Conservation (phyloP, 2,329 filamentous ascomycete species). For the Pseudophaeomoniella oleicola region DNA sequence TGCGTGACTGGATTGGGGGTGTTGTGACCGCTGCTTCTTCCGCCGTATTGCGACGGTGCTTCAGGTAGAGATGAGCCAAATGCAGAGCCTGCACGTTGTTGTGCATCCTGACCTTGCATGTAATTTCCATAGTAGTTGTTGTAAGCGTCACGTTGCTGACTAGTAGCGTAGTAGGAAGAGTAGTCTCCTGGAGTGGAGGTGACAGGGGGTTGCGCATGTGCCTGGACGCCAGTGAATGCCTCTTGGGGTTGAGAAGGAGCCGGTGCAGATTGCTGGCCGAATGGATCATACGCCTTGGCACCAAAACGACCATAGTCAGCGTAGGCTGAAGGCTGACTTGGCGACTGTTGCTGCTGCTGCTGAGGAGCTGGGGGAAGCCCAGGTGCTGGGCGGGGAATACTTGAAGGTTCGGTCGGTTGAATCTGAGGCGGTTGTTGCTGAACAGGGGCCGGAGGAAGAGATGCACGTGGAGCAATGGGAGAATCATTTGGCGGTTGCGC, state of each 20-base stretch:
- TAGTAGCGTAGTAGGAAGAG: conserved; percentile 68
- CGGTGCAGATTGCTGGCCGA: conserved; percentile 18
- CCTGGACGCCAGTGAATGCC: conserved; percentile 44
- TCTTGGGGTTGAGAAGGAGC: conserved; percentile 51
- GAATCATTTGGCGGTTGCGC: conserved; percentile 88
- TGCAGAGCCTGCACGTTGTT: conserved; percentile 63
- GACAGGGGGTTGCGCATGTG: conserved; percentile 45
- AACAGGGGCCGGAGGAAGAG: conserved; percentile 59
- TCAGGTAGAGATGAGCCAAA: conserved; percentile 51
- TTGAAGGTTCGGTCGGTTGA: conserved; percentile 37
- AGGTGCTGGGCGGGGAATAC: conserved; percentile 44
- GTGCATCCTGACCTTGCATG: conserved; percentile 60
- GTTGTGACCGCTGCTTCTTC: conserved; percentile 75
- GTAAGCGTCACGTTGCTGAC: conserved; percentile 59
- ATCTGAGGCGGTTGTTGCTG: conserved; percentile 22
- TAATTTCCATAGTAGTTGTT: conserved; percentile 55
- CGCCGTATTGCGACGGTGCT: conserved; percentile 43
- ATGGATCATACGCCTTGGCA: conserved; percentile 40
- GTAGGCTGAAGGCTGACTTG: conserved; percentile 29
- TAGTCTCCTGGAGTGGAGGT: conserved; percentile 68
- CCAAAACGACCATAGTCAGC: conserved; percentile 40
- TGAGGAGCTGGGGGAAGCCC: conserved; percentile 47
- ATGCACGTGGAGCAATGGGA: conserved; percentile 71
- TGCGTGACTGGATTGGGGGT: conserved; percentile 68
- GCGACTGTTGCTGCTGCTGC: conserved; percentile 37